A percentile compares a stretch with the other conserved stretches of the same genome.
These are phyloP conservation scores for Pyracantha coccinea DNA, from an alignment of 331 rosid species.

Conservation along the genomic window DNA sequence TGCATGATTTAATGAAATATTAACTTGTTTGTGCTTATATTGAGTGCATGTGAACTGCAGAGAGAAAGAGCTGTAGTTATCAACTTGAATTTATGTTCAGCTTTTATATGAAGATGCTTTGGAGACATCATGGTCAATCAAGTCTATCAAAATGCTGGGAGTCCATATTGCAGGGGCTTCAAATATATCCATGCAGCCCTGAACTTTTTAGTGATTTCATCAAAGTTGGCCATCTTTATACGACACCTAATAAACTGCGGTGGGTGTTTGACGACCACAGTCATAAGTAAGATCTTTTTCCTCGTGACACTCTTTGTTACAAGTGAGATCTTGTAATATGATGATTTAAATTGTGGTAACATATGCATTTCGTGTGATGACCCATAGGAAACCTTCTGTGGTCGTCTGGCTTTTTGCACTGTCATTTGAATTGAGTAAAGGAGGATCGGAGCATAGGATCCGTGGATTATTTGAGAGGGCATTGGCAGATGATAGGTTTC, in stretches of 20 bases:
- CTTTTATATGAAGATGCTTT: conserved; percentile 69
- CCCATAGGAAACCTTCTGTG: conserved; percentile 78
- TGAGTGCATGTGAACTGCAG: conserved; percentile 42
- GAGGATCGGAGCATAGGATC: conserved; percentile 66
- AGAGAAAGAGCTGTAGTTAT: conserved; percentile 64
- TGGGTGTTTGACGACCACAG: conserved; percentile 60
- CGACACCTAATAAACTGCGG: conserved; percentile 72
- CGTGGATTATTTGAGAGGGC: conserved; percentile 88
- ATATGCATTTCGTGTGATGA: neutral
- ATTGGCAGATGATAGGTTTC: conserved; percentile 41
- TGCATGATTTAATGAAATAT: neutral
- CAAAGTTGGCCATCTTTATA: conserved; percentile 58
- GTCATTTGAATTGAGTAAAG: conserved; percentile 68
- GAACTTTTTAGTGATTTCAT: conserved; percentile 61
- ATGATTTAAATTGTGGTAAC: neutral
- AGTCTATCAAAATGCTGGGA: conserved; percentile 67
- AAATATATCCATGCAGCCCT: conserved; percentile 65
- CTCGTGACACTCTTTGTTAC: neutral
- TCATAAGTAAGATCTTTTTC: conserved; percentile 54
- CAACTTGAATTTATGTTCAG: conserved; percentile 76
- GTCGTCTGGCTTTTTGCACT: conserved; percentile 68
- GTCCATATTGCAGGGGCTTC: conserved; percentile 67
- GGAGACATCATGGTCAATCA: conserved; percentile 45
- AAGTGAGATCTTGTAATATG: neutral
- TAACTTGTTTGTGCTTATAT: conserved; percentile 10